Base-by-base conservation (phyloP, 83 land plant species). In the Thuja plicata region DNA sequence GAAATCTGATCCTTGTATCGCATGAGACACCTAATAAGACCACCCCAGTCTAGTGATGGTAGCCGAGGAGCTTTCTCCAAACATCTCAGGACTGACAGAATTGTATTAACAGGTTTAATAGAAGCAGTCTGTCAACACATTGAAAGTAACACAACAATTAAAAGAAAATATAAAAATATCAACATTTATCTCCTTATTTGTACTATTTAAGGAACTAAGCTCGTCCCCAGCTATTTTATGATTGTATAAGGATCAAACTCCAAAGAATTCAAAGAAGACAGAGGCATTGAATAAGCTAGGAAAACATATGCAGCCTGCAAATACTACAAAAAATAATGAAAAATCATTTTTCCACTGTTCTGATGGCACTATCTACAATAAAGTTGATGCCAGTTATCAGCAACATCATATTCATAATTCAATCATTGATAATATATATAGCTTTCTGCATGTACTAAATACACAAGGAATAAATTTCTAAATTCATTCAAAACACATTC, bases 21-120 rank as follows among this genome's bases (percentile, higher is more conserved):
- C 98, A 95, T 96, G 70, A 92, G 91, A 62, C 94, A 87, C 84
- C 96, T 92, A 30, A 94, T 88, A 5, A 96, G 91, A 57, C 93
- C 90, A 77, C 93, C 95, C 98, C 98, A 96, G 38, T 95, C 98
- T 71, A 95, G 87, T 62, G 91, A n/a, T 70, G 98, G 98, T 84
- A 96, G 86, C 37, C 94, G 92, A 21, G 98, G 97, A 90, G 97
- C 92, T 43, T 87, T 92, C 82, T 93, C 91, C 17, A 96, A 93
- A 82, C 98, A 96, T 55, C 93, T 82, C 87, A 96, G 86, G 17
- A 91, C 89, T 43, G 85, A 82, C 54, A 82, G 16, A 27, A 82
- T 82, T 46, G 85, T 82, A 45, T 43, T 46, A 46, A 35, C 85
- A 82, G 34, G 85, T 24, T 6, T 34, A 82, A 41, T 45, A 43